Base-by-base conservation (phyloP, 2,329 filamentous ascomycete species). In the Penicillium sp. region DNA sequence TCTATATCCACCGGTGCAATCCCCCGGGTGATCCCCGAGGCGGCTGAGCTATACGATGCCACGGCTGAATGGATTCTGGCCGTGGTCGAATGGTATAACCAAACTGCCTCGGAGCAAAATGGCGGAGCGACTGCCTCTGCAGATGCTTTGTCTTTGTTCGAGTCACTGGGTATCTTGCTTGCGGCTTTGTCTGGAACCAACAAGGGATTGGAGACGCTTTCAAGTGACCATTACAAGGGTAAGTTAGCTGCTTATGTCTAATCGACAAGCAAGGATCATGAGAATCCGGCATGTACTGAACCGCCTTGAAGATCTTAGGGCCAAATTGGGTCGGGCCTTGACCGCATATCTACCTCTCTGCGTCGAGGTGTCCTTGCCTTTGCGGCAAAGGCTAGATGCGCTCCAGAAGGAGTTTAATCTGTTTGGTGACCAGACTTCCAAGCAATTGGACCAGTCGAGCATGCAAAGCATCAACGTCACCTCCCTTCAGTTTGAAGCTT, bases 401-500 rank as follows among this genome's bases (percentile, higher is more conserved):
- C 46, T 73, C 38, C 70, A 72, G 48, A 73, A 72, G 44, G 67
- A 66, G 37, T 73, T 72, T 39, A 64, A 65, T 48, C 52, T 73
- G n/a, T 70, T 66, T 45, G 64, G 63, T 5, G 58, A 76, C 62
- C 60, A 70, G 59, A 48, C 68, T 57, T 62, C 70, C 54, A 72
- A 72, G 48, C 37, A 61, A 9, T 60, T 76, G 39, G 68, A 73
- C 36, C 70, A 73, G 7, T 63, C 73, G 35, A 64, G 70, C 49
- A 69, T 72, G 49, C 64, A 66, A 1, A 64, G 65, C 27, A 62
- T 73, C 13, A 69, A 73, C 55, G 73, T 71, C 48, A 68, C 71
- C 36, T 68, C 71, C 13, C 63, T 80, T n/a, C 75, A 80, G 45
- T 74, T 80, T 34, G 75, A 80, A 52, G 68, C 73, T 11, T 71